These are phyloP conservation scores for Cunninghamia lanceolata DNA, from an alignment of 75 land plant species.

Conservation along the genomic window DNA sequence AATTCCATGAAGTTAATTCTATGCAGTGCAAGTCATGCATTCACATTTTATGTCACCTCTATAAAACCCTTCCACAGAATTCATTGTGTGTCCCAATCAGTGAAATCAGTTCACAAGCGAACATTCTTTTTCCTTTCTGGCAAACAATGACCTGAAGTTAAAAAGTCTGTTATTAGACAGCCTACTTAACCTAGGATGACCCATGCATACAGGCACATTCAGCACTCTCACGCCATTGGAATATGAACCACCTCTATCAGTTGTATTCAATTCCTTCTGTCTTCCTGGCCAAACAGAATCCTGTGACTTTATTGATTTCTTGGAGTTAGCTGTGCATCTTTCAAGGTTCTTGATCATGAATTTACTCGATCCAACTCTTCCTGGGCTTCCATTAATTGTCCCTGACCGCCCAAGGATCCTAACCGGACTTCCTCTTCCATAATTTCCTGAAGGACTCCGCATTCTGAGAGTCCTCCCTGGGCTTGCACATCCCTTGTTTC, in stretches of 20 bases:
- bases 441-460: conserved; percentile 9
- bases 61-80: not conserved
- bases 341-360: conserved; percentile 16
- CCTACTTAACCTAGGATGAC: conserved; percentile 3
- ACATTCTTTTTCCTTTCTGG: conserved; percentile 5
- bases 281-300: conserved; percentile 15
- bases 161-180: conserved; percentile 10
- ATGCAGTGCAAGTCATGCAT: not conserved
- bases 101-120: not conserved
- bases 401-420: conserved; percentile 6
- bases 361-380: conserved; percentile 11
- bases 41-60: not conserved
- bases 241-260: not conserved
- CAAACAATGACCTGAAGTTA: conserved; percentile 2
- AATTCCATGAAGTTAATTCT: not conserved
- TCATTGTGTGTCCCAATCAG: not conserved
- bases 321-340: conserved; percentile 10
- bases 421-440: conserved; percentile 14
- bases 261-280: conserved; percentile 1
- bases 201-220: conserved; percentile 15
- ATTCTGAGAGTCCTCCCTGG: conserved; percentile 4
- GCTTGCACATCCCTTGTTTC: conserved; percentile 9
- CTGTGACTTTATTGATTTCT: conserved; percentile 9
- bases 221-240: conserved; percentile 13
- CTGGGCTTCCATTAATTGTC: conserved; percentile 5